Conservation (phyloP, 2,329 filamentous ascomycete species). For the Venturia aucupariae region DNA sequence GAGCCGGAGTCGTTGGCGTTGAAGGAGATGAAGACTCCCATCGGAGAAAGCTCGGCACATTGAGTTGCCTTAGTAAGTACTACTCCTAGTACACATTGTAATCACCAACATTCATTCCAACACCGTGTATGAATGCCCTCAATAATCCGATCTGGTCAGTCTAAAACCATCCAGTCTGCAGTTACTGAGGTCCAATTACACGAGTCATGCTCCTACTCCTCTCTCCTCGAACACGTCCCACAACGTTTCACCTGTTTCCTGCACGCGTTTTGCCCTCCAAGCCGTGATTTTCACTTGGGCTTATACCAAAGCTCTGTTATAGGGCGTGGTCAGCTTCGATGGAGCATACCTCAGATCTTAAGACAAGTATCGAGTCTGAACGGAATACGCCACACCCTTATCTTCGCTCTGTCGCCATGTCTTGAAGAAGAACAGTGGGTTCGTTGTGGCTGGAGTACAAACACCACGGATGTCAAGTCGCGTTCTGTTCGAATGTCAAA, state of each 20-base stretch:
- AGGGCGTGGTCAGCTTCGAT: neutral
- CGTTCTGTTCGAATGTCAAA: neutral
- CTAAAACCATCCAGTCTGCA: no score
- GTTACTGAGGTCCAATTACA: no score
- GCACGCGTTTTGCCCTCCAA: neutral
- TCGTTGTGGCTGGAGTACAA: neutral
- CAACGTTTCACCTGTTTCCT: neutral
- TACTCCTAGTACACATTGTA: no score
- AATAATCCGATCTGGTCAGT: no score
- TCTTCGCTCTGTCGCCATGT: neutral
- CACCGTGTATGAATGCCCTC: neutral
- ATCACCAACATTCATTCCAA: neutral
- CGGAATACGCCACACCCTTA: neutral
- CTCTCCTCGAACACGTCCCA: neutral
- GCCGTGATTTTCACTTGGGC: neutral
- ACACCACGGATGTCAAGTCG: neutral
- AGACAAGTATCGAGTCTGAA: neutral
- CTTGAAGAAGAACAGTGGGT: neutral
- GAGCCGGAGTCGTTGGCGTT: no score
- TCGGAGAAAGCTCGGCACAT: no score
- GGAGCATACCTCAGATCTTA: neutral
- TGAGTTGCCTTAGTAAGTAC: no score
- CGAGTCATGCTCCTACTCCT: neutral
- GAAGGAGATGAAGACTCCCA: no score
- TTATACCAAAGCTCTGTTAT: neutral